Base-by-base conservation (phyloP, 73 alveolate species). In the Paramecium biaurelia region DNA sequence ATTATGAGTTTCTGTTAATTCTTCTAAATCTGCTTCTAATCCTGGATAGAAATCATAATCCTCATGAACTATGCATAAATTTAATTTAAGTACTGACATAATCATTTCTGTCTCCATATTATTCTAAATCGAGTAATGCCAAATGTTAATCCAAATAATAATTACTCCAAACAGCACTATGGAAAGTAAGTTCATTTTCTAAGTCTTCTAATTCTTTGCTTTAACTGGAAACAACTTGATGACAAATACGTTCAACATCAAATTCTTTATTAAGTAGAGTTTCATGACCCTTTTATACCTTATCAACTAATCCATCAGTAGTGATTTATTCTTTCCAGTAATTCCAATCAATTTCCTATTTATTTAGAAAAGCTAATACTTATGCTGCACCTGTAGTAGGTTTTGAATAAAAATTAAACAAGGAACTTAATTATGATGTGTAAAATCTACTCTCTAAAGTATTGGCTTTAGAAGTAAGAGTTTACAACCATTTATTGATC, bases 141-240 rank as follows among this genome's bases (percentile, higher is more conserved):
- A 89, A 35, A 26, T 76, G 53, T 76, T 89, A 47, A 72, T 89
- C 94, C 57, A 82, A 63, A 72, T 89, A 89, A 57, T 76, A 76
- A 72, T 89, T 89, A 57, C 85, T 70, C 94, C 94, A 89, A 82
- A 89, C 87, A 43, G 94, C 94, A 26, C 92, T 67, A 30, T 89
- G 94, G 84, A 43, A 89, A 41, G 94, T 43, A 23, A 89, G 84
- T 45, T 89, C 94, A 58, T 70, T 89, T 89, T 89, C 94, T 43
- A 89, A 70, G 34, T 89, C 94, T n/a, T 89, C 94, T 26, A 89
- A 82, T 42, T 76, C 94, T 63, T 89, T 89, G 26, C 88, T 57
- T 53, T 76, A 49, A 30, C 85, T 59, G 34, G 94, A 89, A 38
- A 76, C 87, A 82, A 89, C 87, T 89, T 89, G 85, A 37, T 89